Conservation (phyloP, 768 basidiomycete genomes). For the Hygrocybe coccinea region DNA sequence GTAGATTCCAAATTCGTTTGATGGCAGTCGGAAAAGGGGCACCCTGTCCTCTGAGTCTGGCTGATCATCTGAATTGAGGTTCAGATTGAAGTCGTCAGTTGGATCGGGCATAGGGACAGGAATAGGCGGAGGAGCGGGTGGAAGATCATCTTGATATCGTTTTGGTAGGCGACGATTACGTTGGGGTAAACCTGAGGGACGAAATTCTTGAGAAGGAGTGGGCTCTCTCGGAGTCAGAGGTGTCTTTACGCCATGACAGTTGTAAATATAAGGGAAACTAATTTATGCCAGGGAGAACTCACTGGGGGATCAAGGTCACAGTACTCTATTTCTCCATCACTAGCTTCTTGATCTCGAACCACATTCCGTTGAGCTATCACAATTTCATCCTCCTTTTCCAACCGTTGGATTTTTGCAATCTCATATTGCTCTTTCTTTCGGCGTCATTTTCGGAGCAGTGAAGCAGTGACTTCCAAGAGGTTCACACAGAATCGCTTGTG, state of each 20-base stretch:
- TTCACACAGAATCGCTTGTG: neutral
- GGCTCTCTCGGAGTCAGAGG: neutral
- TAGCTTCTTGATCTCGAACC: neutral
- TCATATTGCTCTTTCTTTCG: neutral
- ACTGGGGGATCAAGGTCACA: neutral
- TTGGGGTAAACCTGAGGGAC: neutral
- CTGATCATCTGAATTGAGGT: neutral
- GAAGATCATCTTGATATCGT: neutral
- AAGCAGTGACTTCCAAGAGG: neutral
- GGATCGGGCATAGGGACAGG: neutral
- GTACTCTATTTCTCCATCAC: neutral
- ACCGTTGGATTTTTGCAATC: neutral
- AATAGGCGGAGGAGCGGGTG: neutral
- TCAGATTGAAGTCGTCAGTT: too few species aligned
- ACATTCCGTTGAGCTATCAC: too few species aligned
- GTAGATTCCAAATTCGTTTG: slow-evolving; percentile 2
- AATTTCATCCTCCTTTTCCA: neutral
- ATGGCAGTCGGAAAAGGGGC: neutral
- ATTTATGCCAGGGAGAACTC: neutral
- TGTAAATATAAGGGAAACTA: neutral
- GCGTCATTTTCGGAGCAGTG: neutral
- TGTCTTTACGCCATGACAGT: too few species aligned
- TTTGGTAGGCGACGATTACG: neutral
- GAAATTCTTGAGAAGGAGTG: neutral
- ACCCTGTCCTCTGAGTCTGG: neutral